These are phyloP conservation scores for Colletotrichum scovillei DNA, from an alignment of 2,329 filamentous ascomycete species.

Conservation along the genomic window DNA sequence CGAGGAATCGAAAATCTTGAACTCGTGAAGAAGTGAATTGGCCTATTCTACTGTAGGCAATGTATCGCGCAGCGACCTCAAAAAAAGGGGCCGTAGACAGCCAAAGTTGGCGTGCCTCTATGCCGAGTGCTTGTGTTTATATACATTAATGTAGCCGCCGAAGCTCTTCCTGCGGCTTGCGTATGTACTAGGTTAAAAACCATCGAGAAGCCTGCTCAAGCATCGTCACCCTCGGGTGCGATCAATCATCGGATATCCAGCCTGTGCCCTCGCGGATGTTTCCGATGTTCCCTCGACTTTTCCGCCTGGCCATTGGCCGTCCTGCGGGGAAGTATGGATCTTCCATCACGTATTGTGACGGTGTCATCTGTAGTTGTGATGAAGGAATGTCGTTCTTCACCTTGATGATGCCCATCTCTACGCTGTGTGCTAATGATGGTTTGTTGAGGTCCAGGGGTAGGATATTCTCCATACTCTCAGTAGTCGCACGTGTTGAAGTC, in stretches of 20 bases:
- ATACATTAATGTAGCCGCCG: constrained; percentile 21
- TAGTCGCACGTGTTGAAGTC: constrained; percentile 2
- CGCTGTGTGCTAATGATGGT: constrained; percentile 24
- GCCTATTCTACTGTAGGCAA: background rate
- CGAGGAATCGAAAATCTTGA: background rate
- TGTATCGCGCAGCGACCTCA: constrained; percentile 7
- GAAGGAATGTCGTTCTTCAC: constrained; percentile 13
- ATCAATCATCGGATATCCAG: constrained; percentile 26
- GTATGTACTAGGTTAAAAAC: constrained; percentile 2
- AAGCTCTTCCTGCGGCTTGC: background rate
- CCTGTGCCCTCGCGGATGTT: constrained; percentile 16
- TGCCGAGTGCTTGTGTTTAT: constrained; percentile 17
- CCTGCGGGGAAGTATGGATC: constrained; percentile 30
- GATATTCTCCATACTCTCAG: constrained; percentile 32
- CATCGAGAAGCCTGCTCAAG: background rate
- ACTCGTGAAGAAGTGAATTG: constrained; percentile 19
- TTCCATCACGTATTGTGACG: constrained; percentile 22
- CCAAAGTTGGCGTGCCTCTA: background rate
- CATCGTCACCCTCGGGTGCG: background rate
- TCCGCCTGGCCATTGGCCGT: constrained; percentile 16
- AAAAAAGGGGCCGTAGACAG: background rate
- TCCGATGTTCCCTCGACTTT: constrained; percentile 11
- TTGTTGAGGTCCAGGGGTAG: constrained; percentile 20
- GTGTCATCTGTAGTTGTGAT: background rate
- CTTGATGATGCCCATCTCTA: constrained; percentile 34